These are phyloP conservation scores for Phaeotremella skinneri DNA, from an alignment of 768 basidiomycete species.

Conservation along the genomic window DNA sequence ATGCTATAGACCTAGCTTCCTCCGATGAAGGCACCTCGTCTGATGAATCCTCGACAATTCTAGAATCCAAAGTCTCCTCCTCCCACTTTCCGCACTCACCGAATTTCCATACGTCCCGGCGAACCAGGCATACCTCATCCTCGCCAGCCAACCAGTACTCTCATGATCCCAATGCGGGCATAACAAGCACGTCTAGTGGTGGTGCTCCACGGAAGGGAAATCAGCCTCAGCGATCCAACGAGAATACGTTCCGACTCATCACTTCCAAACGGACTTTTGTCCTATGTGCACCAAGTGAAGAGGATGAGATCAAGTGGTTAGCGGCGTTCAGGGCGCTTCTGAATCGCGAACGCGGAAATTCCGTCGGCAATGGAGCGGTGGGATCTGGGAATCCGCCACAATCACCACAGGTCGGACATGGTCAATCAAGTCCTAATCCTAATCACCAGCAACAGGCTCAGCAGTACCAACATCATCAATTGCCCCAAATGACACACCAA, in stretches of 20 bases:
- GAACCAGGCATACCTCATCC: slow-evolving; percentile 6
- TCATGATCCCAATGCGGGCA: background rate
- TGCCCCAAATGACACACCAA: too few relatives aligned
- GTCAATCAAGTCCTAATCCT: too few relatives aligned
- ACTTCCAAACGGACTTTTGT: slow-evolving; percentile 87
- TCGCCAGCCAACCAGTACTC: too few relatives aligned
- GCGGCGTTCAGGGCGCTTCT: slow-evolving; percentile 90
- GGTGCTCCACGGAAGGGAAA: background rate
- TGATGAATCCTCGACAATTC: too few relatives aligned
- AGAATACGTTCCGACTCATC: slow-evolving; percentile 86
- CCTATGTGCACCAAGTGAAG: slow-evolving; percentile 90
- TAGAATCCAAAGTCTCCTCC: background rate
- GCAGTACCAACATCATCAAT: too few relatives aligned
- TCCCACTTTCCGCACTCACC: slow-evolving; percentile 10
- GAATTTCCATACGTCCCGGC: slow-evolving; percentile 12
- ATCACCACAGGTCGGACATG: too few relatives aligned
- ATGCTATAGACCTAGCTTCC: slow-evolving; percentile 67
- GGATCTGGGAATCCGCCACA: background rate
- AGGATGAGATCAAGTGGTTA: slow-evolving; percentile 98
- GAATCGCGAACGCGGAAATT: slow-evolving; percentile 53
- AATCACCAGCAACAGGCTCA: too few relatives aligned
- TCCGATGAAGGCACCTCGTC: slow-evolving; percentile 19
- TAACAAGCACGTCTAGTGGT: background rate
- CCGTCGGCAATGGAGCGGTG: slow-evolving; percentile 4
- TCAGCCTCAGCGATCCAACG: slow-evolving; percentile 52